Percentiles rank a stretch among this genome's conserved stretches.
These are phyloP conservation scores for Rhodotorula graminis DNA, from an alignment of 768 basidiomycete genomes.

Conservation along the genomic window DNA sequence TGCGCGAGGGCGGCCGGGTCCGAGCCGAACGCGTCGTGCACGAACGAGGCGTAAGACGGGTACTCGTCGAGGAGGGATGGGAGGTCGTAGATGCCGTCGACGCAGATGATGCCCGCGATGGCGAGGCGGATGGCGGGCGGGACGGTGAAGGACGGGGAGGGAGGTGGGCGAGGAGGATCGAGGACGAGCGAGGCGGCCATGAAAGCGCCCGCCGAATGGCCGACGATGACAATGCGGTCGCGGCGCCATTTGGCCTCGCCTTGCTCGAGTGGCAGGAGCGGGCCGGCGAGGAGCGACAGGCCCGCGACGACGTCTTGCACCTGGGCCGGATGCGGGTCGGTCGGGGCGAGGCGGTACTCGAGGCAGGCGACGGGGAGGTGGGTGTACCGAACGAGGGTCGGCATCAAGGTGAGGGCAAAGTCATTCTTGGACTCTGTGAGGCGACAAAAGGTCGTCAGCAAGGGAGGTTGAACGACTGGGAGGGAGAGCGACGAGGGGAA, in stretches of 20 bases:
- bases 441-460: background rate
- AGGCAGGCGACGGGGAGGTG: constrained; percentile 27
- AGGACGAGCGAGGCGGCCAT: constrained; percentile 27
- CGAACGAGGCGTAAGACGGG: constrained; percentile 39
- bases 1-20: background rate
- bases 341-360: constrained; percentile 32
- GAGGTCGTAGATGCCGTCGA: constrained; percentile 43
- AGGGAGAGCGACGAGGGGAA: background rate
- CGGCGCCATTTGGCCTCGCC: constrained; percentile 22
- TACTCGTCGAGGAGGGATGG: constrained; percentile 39
- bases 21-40: constrained; percentile 36
- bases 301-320: constrained; percentile 30
- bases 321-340: constrained; percentile 22
- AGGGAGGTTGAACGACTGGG: too few relatives aligned
- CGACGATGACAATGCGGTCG: constrained; percentile 5
- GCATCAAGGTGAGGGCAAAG: constrained; percentile 24
- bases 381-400: constrained; percentile 6
- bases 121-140: background rate
- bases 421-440: constrained; percentile 24
- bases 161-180: background rate
- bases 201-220: constrained; percentile 37
- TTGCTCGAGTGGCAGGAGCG: constrained; percentile 13
- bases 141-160: constrained; percentile 10
- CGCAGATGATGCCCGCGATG: constrained; percentile 25
- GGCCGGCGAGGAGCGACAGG: constrained; percentile 12